Conservation (phyloP, 2,329 filamentous ascomycete species). For the Fusarium sp. region DNA sequence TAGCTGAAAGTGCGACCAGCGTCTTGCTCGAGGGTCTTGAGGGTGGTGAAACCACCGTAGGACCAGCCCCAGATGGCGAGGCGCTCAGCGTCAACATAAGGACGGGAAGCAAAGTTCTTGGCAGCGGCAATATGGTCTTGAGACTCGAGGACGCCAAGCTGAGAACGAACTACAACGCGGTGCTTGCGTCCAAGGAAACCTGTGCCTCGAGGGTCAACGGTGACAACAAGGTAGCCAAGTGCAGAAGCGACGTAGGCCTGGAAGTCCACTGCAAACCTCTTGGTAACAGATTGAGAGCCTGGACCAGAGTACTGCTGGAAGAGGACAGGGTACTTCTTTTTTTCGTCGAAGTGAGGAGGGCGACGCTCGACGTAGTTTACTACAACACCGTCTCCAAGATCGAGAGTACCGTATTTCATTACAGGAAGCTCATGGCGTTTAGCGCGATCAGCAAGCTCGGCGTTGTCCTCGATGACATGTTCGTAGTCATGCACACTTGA, state of each 20-base stretch:
- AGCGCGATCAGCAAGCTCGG: conserved; percentile 74
- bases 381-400: conserved; percentile 79
- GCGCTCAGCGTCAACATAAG: conserved; percentile 83
- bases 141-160: conserved; percentile 87
- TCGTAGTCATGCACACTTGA: conserved; percentile 74
- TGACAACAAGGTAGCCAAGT: conserved; percentile 93
- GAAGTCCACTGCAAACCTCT: conserved; percentile 86
- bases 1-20: conserved; percentile 92
- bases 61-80: conserved; percentile 99
- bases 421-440: conserved; percentile 84
- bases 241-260: conserved; percentile 87
- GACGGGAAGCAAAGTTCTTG: conserved; percentile 82
- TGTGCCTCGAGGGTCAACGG: conserved; percentile 92
- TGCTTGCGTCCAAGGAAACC: conserved; percentile 89
- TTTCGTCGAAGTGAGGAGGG: conserved; percentile 86
- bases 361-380: conserved; percentile 83
- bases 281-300: conserved; percentile 88
- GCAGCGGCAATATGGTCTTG: conserved; percentile 92
- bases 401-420: conserved; percentile 84
- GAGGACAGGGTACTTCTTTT: conserved; percentile 90
- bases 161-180: conserved; percentile 83
- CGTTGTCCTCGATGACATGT: conserved; percentile 82
- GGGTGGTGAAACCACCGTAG: conserved; percentile 93
- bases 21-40: conserved; percentile 94
- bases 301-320: conserved; percentile 97